Evolutionary conservation across 169 alveolate genomes (phyloP), one percentile per base, ranked within the genome.

Genomic region (Plasmodium berghei): DNA sequence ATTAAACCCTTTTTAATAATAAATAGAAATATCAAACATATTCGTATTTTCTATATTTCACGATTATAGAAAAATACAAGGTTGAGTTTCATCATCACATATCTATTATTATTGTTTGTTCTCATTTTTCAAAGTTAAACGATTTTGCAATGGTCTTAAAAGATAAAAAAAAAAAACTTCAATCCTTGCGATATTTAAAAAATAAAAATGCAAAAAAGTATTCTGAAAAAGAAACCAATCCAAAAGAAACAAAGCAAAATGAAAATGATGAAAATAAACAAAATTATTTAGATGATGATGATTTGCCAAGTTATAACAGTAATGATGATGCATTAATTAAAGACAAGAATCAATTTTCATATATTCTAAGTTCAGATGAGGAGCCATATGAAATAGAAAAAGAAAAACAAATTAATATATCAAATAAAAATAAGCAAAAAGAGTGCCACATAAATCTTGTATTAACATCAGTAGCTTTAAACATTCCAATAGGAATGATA

Each of bases 401-500:
- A 28, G 16, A 62, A 46, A 10, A 48, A 55, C 45, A 69, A 16
- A 72, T 24, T 0, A 34, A 83, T 52, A 20, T 9, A 28, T 24
- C 63, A 67, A 55, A 42, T 26, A 56, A 16, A 83, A 26, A 46
- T 16, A 22, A 22, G 45, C 58, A 48, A 48, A 69, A 83, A 59
- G 77, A 45, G 18, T 56, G 0, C 0, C 85, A 56, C n/a, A 48
- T 46, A n/a, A 72, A 83, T 61, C 67, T 69, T 61, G 63, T 83
- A 16, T 22, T 56, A 48, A 34, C 73, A 40, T 56, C 90, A 8
- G 49, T 83, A 52, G 90, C 90, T 42, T 83, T 83, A 20, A 83
- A 72, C 20, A 67, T 83, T 8, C 90, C 90, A 3, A 20, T 52
- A 24, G 90, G 90, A 14, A 52, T 70, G 83, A 28, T 83, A 10